Evolutionary conservation across 2,329 filamentous ascomycete species (phyloP).

Genomic region (Cucurbitaria berberidis): DNA sequence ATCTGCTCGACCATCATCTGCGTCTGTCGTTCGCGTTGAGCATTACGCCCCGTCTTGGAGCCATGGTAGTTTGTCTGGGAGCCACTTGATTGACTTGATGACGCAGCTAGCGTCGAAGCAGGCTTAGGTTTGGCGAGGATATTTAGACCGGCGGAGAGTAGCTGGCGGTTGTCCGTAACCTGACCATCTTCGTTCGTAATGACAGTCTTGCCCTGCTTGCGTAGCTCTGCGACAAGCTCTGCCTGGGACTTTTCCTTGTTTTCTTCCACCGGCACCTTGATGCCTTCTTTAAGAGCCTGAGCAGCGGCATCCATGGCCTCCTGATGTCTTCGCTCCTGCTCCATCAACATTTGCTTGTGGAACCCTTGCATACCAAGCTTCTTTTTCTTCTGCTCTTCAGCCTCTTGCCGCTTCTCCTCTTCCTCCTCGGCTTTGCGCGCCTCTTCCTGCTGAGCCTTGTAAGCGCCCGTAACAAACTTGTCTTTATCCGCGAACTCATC

Average conservation of each 20-base stretch:
- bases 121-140: conserved; percentile 68
- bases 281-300: conserved; percentile 45
- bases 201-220: conserved; percentile 67
- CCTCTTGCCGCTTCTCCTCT: conserved; percentile 70
- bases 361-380: conserved; percentile 78
- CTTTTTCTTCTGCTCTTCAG: conserved; percentile 68
- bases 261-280: conserved; percentile 42
- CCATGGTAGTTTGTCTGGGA: conserved; percentile 35
- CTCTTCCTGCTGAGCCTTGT: conserved; percentile 81
- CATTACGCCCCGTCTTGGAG: conserved; percentile 61
- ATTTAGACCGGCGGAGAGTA: conserved; percentile 78
- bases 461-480: conserved; percentile 83
- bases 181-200: conserved; percentile 82
- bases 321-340: conserved; percentile 72
- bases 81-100: conserved; percentile 12
- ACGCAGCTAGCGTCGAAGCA: conserved; percentile 30
- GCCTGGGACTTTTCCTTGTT: conserved; percentile 57
- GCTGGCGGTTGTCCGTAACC: conserved; percentile 82
- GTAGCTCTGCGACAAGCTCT: conserved; percentile 71
- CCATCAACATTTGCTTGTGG: conserved; percentile 75
- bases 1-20: conserved; percentile 81
- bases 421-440: conserved; percentile 73
- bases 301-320: conserved; percentile 72
- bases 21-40: conserved; percentile 76
- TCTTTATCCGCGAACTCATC: conserved; percentile 84